Evolutionary conservation across 1,284 basidiomycete genomes (phyloP).

Genomic region (Athelia sp.): DNA sequence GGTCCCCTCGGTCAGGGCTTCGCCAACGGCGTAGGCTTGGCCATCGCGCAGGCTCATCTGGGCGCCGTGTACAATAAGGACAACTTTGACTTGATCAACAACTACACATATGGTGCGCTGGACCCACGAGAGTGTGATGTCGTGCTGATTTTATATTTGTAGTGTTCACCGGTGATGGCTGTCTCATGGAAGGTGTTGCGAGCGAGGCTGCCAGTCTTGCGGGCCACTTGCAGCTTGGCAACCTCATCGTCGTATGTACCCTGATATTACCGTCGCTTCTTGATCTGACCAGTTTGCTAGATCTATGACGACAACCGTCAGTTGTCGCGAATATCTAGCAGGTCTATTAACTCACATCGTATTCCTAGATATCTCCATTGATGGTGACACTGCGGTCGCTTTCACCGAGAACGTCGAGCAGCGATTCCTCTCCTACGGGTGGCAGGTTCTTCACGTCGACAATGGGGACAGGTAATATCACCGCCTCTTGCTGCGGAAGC

Average conservation of each 20-base stretch:
- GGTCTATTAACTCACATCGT: conserved; percentile 4
- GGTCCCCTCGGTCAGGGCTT: conserved; percentile 95
- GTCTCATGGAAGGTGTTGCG: conserved; percentile 94
- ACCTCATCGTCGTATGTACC: conserved; percentile 77
- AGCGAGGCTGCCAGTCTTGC: conserved; percentile 89
- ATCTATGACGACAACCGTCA: conserved; percentile 89
- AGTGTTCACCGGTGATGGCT: conserved; percentile 93
- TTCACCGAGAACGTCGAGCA: conserved; percentile 93
- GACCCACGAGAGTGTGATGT: conserved; percentile 11
- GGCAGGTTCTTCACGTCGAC: conserved; percentile 86
- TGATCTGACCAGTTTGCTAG: conserved; percentile 29
- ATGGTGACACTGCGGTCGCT: conserved; percentile 87
- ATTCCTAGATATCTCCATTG: conserved; percentile 85
- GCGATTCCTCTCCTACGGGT: conserved; percentile 88
- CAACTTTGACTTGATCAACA: conserved; percentile 80
- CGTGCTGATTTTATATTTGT: conserved; percentile 9
- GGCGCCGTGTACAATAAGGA: conserved; percentile 89
- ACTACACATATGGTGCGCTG: conserved; percentile 77
- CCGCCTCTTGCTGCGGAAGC: background rate
- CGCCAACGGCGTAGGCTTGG: conserved; percentile 88
- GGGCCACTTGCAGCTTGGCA: conserved; percentile 90
- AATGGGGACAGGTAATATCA: conserved; percentile 71
- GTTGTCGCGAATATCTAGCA: conserved; percentile 16
- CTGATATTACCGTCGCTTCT: conserved; percentile 5
- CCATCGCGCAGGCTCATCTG: conserved; percentile 89